Evolutionary conservation across 441 rosid species (phyloP).

Genomic region (Gossypium davidsonii): DNA sequence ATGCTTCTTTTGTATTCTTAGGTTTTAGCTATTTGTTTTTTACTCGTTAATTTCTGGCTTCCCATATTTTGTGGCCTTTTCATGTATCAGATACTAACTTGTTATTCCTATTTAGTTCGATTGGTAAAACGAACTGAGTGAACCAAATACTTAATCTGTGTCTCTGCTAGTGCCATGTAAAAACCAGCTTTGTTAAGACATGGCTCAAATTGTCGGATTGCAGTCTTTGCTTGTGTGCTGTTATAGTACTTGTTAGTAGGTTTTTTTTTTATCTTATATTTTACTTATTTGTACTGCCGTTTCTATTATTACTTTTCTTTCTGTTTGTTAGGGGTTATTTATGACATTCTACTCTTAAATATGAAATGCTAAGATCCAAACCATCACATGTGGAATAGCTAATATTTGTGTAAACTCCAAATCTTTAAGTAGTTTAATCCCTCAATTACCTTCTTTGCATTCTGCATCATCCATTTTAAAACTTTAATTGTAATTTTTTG

Average conservation of each 20-base stretch:
- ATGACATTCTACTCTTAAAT: neutral
- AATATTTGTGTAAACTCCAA: neutral
- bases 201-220: neutral
- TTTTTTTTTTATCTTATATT: neutral
- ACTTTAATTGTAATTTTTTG: neutral
- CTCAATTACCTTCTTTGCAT: constrained; percentile 4
- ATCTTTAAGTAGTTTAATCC: neutral
- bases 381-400: neutral
- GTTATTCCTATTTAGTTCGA: neutral
- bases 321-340: neutral
- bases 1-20: neutral
- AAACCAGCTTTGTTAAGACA: neutral
- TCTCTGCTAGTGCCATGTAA: neutral
- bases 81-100: neutral
- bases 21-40: neutral
- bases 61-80: neutral
- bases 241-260: neutral
- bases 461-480: neutral
- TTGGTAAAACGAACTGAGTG: neutral
- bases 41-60: neutral
- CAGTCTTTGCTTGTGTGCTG: neutral
- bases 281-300: neutral
- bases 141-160: neutral
- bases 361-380: constrained; percentile 2
- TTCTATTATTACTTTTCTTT: neutral